Evolutionary conservation across 768 basidiomycete genomes (phyloP).

Genomic region (Termitomyces sp.): DNA sequence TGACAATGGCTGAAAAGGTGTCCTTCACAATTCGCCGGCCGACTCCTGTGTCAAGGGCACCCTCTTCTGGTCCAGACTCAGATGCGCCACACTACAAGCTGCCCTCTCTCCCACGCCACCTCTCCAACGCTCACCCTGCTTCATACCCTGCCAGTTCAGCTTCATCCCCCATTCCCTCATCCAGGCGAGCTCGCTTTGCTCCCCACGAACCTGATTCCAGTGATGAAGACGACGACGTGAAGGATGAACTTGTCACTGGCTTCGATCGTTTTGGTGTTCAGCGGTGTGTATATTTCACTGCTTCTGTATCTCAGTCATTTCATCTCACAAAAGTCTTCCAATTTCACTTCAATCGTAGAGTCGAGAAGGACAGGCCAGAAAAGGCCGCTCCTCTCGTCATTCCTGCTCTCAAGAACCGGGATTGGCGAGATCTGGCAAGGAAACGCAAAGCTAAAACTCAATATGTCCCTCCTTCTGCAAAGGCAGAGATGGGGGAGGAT

Average conservation of each 20-base stretch:
- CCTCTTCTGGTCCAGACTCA: constrained; percentile 60
- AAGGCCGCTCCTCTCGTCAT: constrained; percentile 73
- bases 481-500: constrained; percentile 51
- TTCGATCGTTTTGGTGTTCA: constrained; percentile 71
- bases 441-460: constrained; percentile 49
- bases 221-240: constrained; percentile 57
- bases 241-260: constrained; percentile 67
- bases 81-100: constrained; percentile 49
- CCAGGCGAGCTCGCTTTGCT: constrained; percentile 18
- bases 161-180: constrained; percentile 36
- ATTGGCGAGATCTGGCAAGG: constrained; percentile 82
- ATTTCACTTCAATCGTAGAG: constrained; percentile 25
- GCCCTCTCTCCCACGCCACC: constrained; percentile 56
- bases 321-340: constrained; percentile 66
- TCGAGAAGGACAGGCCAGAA: constrained; percentile 38
- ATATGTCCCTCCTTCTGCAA: constrained; percentile 63
- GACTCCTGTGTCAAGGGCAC: constrained; percentile 55
- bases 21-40: constrained; percentile 87
- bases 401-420: constrained; percentile 77
- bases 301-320: constrained; percentile 36
- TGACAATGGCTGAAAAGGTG: constrained; percentile 36
- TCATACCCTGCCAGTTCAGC: constrained; percentile 39
- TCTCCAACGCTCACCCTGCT: constrained; percentile 25
- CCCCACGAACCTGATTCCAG: constrained; percentile 40
- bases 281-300: constrained; percentile 64